These are phyloP conservation scores for Globisporangium takayamanum DNA, from an alignment of 352 stramenopile species.

Conservation along the genomic window DNA sequence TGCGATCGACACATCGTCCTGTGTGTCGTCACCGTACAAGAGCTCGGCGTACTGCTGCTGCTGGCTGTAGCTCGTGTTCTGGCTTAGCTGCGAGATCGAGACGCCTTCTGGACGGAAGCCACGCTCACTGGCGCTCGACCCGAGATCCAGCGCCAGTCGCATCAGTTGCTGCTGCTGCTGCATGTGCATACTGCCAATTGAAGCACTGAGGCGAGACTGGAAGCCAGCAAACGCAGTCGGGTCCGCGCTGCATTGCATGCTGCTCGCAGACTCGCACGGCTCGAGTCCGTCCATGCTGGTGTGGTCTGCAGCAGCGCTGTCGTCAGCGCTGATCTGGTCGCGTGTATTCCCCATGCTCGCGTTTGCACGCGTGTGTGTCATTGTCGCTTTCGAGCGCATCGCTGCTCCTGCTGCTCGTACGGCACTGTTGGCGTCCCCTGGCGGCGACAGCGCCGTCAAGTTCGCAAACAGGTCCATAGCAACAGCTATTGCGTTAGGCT, in stretches of 20 bases:
- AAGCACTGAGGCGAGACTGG: slow-evolving; percentile 7
- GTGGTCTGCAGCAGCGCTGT: not conserved
- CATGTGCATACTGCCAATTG: no score
- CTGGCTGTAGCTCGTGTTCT: slow-evolving; percentile 17
- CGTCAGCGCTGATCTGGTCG: not conserved
- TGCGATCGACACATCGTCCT: slow-evolving; percentile 25
- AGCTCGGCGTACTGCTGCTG: slow-evolving; percentile 31
- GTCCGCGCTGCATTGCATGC: slow-evolving; percentile 57
- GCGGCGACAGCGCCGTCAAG: slow-evolving; percentile 9
- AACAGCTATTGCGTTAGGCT: not conserved
- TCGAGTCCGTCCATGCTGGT: not conserved
- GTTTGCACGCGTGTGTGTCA: not conserved
- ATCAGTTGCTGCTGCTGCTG: slow-evolving; percentile 6
- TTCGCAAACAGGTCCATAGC: slow-evolving; percentile 12
- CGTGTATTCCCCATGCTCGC: not conserved
- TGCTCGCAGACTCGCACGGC: slow-evolving; percentile 5
- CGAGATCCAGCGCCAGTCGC: slow-evolving; percentile 31
- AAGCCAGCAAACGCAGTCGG: slow-evolving; percentile 45
- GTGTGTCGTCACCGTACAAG: slow-evolving; percentile 51
- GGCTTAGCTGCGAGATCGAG: slow-evolving; percentile 18
- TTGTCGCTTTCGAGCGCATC: not conserved
- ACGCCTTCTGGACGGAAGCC: slow-evolving; percentile 6
- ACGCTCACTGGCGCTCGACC: slow-evolving; percentile 3
- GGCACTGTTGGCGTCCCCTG: not conserved
- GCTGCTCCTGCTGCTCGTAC: not conserved